phyloP scores from a whole-genome alignment of 345 rosid species.

The Physaria fendleri region DNA sequence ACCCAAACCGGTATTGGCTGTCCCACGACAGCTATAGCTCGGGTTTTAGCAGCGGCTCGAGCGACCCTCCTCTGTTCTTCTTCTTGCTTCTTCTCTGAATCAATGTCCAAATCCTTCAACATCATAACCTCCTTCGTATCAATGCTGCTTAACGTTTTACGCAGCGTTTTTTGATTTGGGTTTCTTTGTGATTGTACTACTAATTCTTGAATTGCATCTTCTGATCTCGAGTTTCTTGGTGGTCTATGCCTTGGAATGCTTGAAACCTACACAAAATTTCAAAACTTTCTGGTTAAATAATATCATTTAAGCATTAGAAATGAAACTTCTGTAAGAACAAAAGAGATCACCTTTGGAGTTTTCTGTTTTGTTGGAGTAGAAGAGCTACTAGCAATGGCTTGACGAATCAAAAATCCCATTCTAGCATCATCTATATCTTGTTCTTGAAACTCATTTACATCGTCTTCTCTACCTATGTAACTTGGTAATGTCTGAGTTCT shows the following conservation, averaged over 20 bases:
- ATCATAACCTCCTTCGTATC: conserved; percentile 42
- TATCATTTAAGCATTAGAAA: neutral
- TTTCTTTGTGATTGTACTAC: neutral
- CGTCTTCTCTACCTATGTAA: conserved; percentile 35
- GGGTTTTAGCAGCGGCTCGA: conserved; percentile 17
- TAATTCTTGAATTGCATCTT: conserved; percentile 21
- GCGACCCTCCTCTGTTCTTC: conserved; percentile 13
- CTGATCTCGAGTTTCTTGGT: conserved; percentile 40
- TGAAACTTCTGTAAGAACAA: neutral
- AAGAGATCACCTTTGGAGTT: conserved; percentile 12
- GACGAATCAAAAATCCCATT: conserved; percentile 54
- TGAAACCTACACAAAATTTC: conserved; percentile 8
- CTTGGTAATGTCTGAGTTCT: conserved; percentile 52
- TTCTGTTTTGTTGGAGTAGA: conserved; percentile 21
- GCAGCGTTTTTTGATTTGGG: conserved; percentile 17
- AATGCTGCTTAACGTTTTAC: conserved; percentile 41
- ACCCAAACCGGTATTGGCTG: conserved; percentile 40
- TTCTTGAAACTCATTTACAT: conserved; percentile 31
- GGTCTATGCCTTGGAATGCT: conserved; percentile 37
- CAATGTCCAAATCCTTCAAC: conserved; percentile 44
- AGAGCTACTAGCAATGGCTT: conserved; percentile 30
- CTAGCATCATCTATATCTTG: conserved; percentile 39
- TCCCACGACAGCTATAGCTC: conserved; percentile 35
- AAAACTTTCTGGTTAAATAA: neutral
- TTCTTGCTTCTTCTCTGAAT: conserved; percentile 35